phyloP scores from a whole-genome alignment of 2,329 filamentous ascomycete species.

The Alternaria triticina region DNA sequence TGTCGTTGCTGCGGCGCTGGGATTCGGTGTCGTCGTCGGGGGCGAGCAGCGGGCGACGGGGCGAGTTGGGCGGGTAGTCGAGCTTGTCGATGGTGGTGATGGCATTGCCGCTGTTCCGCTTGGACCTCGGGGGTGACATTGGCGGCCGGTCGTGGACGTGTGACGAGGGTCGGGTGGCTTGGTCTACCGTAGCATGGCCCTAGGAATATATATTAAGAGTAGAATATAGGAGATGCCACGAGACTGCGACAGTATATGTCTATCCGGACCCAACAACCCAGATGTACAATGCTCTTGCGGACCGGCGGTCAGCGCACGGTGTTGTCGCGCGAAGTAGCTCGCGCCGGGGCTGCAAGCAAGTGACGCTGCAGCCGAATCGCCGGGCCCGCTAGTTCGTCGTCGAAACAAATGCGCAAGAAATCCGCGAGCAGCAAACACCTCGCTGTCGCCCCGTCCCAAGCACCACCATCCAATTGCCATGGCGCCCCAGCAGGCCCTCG shows the following conservation, averaged over 20 bases:
- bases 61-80: slow-evolving; percentile 53
- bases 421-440: slow-evolving; percentile 13
- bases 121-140: slow-evolving; percentile 42
- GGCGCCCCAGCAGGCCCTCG: slow-evolving; percentile 57
- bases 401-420: slow-evolving; percentile 18
- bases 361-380: slow-evolving; percentile 27
- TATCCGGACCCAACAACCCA: background rate
- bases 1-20: slow-evolving; percentile 49
- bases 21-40: slow-evolving; percentile 42
- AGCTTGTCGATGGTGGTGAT: slow-evolving; percentile 55
- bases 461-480: slow-evolving; percentile 25
- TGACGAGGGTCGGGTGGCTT: slow-evolving; percentile 24
- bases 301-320: slow-evolving; percentile 29
- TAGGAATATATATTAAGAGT: background rate
- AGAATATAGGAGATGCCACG: background rate
- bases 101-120: slow-evolving; percentile 39
- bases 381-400: slow-evolving; percentile 14
- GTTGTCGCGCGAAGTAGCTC: slow-evolving; percentile 29
- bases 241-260: background rate
- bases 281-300: background rate
- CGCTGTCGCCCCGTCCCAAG: slow-evolving; percentile 6
- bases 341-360: slow-evolving; percentile 20
- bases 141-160: slow-evolving; percentile 24
- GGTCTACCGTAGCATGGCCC: slow-evolving; percentile 11
- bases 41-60: slow-evolving; percentile 51